Conservation (phyloP, 179 eudicot genomes). For the Heliamphora pulchella region DNA sequence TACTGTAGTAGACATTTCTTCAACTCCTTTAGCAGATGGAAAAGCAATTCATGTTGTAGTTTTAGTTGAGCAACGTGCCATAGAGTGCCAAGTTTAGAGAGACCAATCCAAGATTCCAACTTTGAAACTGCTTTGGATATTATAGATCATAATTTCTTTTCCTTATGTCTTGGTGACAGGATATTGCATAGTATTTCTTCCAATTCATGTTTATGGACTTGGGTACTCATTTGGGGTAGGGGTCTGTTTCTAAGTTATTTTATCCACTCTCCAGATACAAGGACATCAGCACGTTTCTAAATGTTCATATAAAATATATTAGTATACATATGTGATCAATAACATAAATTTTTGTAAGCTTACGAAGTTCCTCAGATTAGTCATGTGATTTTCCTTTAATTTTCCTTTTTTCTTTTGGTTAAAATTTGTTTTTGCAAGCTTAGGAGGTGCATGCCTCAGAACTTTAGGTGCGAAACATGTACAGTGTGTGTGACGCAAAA, state of each 20-base stretch:
- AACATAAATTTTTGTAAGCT: too few relatives aligned
- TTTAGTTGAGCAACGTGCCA: not conserved
- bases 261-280: not conserved
- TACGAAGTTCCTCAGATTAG: too few relatives aligned
- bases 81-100: not conserved
- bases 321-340: too few relatives aligned
- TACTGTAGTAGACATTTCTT: not conserved
- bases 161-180: not conserved
- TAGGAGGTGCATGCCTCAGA: too few relatives aligned
- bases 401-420: too few relatives aligned
- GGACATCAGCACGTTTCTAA: not conserved
- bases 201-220: constrained; percentile 6
- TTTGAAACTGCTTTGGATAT: not conserved
- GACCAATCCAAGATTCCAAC: not conserved
- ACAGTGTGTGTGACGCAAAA: too few relatives aligned
- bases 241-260: constrained; percentile 2
- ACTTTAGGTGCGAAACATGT: too few relatives aligned
- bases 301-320: not conserved
- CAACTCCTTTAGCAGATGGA: not conserved
- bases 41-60: not conserved
- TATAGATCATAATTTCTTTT: not conserved
- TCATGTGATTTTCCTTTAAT: too few relatives aligned
- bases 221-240: not conserved
- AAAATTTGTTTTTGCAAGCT: too few relatives aligned
- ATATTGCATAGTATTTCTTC: not conserved